A percentile compares a stretch with the other conserved stretches of the same genome.
phyloP scores from a whole-genome alignment of 148 eudicot genomes.

The Persicaria tinctoria region DNA sequence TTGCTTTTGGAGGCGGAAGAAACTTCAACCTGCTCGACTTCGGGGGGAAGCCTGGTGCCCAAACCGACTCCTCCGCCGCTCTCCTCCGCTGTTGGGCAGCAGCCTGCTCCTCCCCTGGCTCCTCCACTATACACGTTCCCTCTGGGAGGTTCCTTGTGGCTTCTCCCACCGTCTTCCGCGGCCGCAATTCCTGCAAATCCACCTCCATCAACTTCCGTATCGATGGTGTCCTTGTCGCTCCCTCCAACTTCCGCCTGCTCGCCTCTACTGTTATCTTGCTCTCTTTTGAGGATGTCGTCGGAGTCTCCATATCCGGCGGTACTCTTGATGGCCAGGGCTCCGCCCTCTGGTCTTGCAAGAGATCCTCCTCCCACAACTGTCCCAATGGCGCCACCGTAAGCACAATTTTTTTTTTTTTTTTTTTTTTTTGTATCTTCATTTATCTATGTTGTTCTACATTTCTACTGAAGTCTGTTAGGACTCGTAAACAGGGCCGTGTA shows the following conservation, averaged over 20 bases:
- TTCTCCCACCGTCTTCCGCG: slow-evolving; percentile 1
- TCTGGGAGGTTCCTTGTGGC: slow-evolving; percentile 25
- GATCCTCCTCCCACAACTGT: slow-evolving; percentile 18
- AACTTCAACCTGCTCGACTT: slow-evolving; percentile 1
- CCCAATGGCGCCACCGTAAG: slow-evolving; percentile 38
- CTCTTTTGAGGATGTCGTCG: slow-evolving; percentile 22
- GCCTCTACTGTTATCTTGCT: slow-evolving; percentile 25
- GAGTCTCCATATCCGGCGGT: slow-evolving; percentile 32
- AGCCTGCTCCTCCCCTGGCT: slow-evolving; percentile 21
- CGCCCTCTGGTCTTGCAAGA: slow-evolving; percentile 21
- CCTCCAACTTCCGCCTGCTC: slow-evolving; percentile 18
- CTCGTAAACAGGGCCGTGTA: too few species aligned
- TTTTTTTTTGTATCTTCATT: too few species aligned
- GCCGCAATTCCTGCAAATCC: slow-evolving; percentile 20
- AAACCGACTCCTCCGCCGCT: slow-evolving; percentile 21
- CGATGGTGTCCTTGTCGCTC: slow-evolving; percentile 33
- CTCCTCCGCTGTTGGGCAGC: slow-evolving; percentile 26
- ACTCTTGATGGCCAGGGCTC: slow-evolving; percentile 36
- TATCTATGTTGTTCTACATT: too few species aligned
- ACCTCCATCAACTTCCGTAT: slow-evolving; percentile 20
- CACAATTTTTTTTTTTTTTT: too few species aligned
- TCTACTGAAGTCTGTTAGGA: too few species aligned
- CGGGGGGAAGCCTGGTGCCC: slow-evolving; percentile 25
- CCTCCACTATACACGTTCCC: slow-evolving; percentile 27
- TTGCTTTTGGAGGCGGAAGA: not conserved